phyloP scores from a whole-genome alignment of 2,329 filamentous ascomycete genomes.

The Stagonosporopsis chrysanthemi region DNA sequence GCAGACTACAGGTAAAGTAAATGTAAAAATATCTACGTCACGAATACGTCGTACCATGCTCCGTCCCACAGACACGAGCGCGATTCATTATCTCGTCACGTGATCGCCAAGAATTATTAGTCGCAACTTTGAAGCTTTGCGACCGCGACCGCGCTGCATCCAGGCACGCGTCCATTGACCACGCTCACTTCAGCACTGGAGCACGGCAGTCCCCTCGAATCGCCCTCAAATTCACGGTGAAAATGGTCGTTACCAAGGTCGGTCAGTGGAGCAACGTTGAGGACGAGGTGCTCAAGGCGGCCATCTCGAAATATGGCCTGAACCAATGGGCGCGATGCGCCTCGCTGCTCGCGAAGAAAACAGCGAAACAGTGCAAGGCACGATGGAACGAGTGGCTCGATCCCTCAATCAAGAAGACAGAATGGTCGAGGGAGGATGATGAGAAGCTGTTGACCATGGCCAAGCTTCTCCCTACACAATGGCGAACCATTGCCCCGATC shows the following conservation, averaged over 20 bases:
- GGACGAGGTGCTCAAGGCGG: constrained; percentile 96
- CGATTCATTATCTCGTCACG: too few relatives aligned
- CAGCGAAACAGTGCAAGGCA: constrained; percentile 98
- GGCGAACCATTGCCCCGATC: constrained; percentile 96
- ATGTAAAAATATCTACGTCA: constrained; percentile 28
- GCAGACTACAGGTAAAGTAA: not conserved
- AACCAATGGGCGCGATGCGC: constrained; percentile 97
- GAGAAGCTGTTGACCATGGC: constrained; percentile 96
- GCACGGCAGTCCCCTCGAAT: not conserved
- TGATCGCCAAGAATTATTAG: constrained; percentile 30
- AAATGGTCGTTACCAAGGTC: constrained; percentile 71
- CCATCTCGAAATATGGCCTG: constrained; percentile 53
- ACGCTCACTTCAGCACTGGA: constrained; percentile 19
- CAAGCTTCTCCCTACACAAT: constrained; percentile 99
- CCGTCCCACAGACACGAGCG: too few relatives aligned
- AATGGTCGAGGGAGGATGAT: constrained; percentile 98
- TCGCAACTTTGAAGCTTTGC: constrained; percentile 26
- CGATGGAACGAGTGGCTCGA: constrained; percentile 99
- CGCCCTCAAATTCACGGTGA: constrained; percentile 17
- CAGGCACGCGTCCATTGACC: constrained; percentile 20
- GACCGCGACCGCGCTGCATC: constrained; percentile 24
- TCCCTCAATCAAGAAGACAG: constrained; percentile 96
- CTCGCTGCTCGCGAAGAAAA: constrained; percentile 94
- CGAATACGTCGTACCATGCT: not conserved
- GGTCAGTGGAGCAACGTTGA: constrained; percentile 75